Evolutionary conservation across 306 rosid genomes (phyloP).

Genomic region (Coriaria nepalensis): DNA sequence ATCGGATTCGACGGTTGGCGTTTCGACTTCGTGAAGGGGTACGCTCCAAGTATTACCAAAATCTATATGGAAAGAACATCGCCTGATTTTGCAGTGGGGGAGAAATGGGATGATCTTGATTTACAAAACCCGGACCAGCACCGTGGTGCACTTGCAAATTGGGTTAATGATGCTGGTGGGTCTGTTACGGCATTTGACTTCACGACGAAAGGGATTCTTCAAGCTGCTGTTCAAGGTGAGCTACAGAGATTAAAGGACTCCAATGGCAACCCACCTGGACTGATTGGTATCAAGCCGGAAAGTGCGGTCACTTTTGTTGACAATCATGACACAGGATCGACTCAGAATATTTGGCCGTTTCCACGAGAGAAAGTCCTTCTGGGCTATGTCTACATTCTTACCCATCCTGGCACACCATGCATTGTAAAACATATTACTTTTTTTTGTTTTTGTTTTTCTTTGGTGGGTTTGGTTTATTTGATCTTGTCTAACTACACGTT

Average conservation of each 20-base stretch:
- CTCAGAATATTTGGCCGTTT: conserved; percentile 45
- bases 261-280: conserved; percentile 41
- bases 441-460: not conserved
- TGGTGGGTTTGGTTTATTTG: not conserved
- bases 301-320: conserved; percentile 65
- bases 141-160: conserved; percentile 21
- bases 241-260: conserved; percentile 22
- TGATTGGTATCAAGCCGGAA: conserved; percentile 64
- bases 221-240: conserved; percentile 21
- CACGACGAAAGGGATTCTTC: conserved; percentile 29
- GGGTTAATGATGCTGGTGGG: conserved; percentile 29
- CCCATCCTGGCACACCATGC: conserved; percentile 69
- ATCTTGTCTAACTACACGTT: not conserved
- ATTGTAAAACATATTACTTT: conserved; percentile 28
- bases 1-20: conserved; percentile 70
- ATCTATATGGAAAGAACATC: conserved; percentile 43
- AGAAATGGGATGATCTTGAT: conserved; percentile 42
- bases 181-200: conserved; percentile 28
- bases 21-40: conserved; percentile 62
- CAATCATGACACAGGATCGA: conserved; percentile 67
- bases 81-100: conserved; percentile 68
- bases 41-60: conserved; percentile 37
- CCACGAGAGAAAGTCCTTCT: conserved; percentile 54
- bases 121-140: conserved; percentile 25
- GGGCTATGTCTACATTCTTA: conserved; percentile 73